phyloP scores from a whole-genome alignment of 805 yeast genomes.

The Candida incommunis region DNA sequence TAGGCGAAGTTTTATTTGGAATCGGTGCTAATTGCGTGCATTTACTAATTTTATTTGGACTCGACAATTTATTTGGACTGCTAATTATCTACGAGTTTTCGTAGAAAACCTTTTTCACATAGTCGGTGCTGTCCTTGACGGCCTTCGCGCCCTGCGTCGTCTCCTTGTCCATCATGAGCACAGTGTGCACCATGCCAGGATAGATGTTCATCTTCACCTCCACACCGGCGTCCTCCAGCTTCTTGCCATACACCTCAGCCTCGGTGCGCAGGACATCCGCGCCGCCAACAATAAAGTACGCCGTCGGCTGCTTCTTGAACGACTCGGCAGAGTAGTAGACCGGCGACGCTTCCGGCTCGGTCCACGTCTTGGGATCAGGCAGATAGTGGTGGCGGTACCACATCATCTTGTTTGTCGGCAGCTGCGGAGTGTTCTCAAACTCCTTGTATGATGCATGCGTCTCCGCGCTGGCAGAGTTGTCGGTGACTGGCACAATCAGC shows the following conservation, averaged over 20 bases:
- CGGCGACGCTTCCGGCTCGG: slow-evolving; percentile 28
- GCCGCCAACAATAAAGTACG: slow-evolving; percentile 28
- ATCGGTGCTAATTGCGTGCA: too few species aligned
- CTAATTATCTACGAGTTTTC: background rate
- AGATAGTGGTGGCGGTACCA: slow-evolving; percentile 31
- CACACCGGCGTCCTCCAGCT: slow-evolving; percentile 25
- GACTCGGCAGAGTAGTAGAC: slow-evolving; percentile 27
- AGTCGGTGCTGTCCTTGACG: slow-evolving; percentile 22
- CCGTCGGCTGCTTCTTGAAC: slow-evolving; percentile 27
- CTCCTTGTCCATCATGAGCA: slow-evolving; percentile 33
- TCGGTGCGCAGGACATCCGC: slow-evolving; percentile 33
- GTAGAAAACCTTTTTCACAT: slow-evolving; percentile 20
- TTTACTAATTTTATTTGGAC: too few species aligned
- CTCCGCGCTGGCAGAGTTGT: slow-evolving; percentile 18
- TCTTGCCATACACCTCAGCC: slow-evolving; percentile 29
- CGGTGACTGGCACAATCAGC: slow-evolving; percentile 23
- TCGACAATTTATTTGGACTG: background rate
- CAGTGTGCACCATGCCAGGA: slow-evolving; percentile 34
- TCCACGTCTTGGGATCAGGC: slow-evolving; percentile 20
- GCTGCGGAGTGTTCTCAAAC: slow-evolving; percentile 18
- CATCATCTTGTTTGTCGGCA: slow-evolving; percentile 31
- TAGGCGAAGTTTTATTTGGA: too few species aligned
- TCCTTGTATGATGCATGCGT: slow-evolving; percentile 26
- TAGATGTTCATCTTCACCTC: slow-evolving; percentile 14
- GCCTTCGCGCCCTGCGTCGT: slow-evolving; percentile 13